Evolutionary conservation across 495 filamentous ascomycete species (phyloP).

Genomic region (Talaromyces trachyspermus): DNA sequence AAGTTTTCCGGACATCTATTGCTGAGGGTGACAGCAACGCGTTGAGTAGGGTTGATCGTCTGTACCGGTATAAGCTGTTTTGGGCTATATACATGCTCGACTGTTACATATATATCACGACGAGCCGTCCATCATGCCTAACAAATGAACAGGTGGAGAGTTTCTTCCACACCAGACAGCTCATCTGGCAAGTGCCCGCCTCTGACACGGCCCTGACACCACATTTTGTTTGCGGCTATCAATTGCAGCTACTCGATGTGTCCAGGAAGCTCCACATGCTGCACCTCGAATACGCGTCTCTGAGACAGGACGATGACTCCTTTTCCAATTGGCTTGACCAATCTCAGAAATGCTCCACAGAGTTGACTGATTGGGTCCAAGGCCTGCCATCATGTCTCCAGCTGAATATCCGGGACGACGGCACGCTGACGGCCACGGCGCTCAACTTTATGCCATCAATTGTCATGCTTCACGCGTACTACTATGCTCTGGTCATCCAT

Average conservation of each 20-base stretch:
- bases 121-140: background rate
- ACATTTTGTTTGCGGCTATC: background rate
- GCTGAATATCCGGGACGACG: background rate
- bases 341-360: background rate
- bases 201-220: background rate
- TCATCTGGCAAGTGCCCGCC: background rate
- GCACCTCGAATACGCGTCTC: background rate
- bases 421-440: background rate
- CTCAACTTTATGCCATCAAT: background rate
- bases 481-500: background rate
- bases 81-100: background rate
- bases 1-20: background rate
- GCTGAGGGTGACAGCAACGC: background rate
- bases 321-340: background rate
- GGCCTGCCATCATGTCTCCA: background rate
- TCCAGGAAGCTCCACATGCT: background rate
- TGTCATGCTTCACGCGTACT: background rate
- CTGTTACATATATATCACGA: background rate
- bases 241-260: background rate
- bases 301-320: background rate
- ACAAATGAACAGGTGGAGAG: background rate
- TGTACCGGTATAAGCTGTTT: conserved; percentile 1
- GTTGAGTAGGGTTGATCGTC: background rate
- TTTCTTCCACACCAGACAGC: background rate
- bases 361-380: background rate